Evolutionary conservation across 208 protist genomes (phyloP), one percentile per base, ranked within the genome.

Genomic region (Porcisia hertigi): DNA sequence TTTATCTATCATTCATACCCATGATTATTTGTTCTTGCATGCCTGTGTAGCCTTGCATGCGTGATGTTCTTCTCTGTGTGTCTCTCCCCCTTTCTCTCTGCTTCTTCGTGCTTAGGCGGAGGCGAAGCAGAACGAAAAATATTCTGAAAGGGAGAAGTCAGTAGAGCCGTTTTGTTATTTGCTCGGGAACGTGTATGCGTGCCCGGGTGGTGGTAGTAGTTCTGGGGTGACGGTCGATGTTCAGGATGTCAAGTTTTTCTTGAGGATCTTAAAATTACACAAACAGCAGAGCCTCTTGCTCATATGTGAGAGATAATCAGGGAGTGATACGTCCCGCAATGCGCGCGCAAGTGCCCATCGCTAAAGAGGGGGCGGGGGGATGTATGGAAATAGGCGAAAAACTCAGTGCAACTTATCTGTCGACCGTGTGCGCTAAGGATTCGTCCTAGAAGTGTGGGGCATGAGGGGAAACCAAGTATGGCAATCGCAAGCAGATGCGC

Each of bases 11-110:
- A 30, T 60, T 9, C 57, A 30, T 12, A 7, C 14, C 23, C 14
- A 60, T 60, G 23, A 11, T 60, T 23, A 5, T 52, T 52, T 52
- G 5, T 52, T 52, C 11, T 60, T 60, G 16, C 71, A 64, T 69
- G 45, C 77, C 18, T 76, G 47, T 79, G 53, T 79, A 25, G 58
- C 20, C 66, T 16, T 18, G 66, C 70, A 53, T 69, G 58, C 23
- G 41, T 69, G 53, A 54, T 66, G 58, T 69, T 34, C 69, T 16
- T 75, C n/a, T 66, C n/a, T 71, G 39, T 69, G 5, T 23, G 49
- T 69, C 9, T 43, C 49, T 18, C 30, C n/a, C 30, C 20, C 18
- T 4, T 58, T n/a, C 47, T 52, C 47, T 12, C 47, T 52, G 8
- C 47, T 1, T 12, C 11, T 12, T 52, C 47, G 11, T 52, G 11